Percentiles rank a stretch among this genome's conserved stretches.
Conservation (phyloP, 2,329 filamentous ascomycete species). For the Penicillium sp. region DNA sequence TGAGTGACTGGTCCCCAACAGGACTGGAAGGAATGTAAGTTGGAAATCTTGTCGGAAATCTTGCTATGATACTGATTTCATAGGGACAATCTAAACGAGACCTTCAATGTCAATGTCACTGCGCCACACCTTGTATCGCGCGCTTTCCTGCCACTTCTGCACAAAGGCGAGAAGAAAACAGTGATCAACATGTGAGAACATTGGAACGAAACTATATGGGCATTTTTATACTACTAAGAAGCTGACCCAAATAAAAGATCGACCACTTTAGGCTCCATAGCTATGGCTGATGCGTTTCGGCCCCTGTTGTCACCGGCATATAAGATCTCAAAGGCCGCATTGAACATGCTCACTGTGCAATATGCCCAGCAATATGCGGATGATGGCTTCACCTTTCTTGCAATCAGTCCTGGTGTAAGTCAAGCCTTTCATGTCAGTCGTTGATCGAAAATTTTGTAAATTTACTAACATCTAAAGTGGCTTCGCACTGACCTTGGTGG, state of each 20-base stretch:
- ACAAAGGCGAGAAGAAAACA: constrained; percentile 43
- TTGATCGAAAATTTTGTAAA: not conserved
- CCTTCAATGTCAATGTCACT: constrained; percentile 46
- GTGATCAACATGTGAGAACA: constrained; percentile 47
- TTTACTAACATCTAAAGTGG: constrained; percentile 39
- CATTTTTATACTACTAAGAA: not conserved
- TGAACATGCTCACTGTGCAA: constrained; percentile 50
- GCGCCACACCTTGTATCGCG: constrained; percentile 43
- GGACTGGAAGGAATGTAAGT: constrained; percentile 30
- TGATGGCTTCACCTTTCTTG: constrained; percentile 47
- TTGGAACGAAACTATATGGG: not conserved
- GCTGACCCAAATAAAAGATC: constrained; percentile 31
- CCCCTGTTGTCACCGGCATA: constrained; percentile 36
- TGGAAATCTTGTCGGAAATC: not conserved
- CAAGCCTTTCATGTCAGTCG: not conserved
- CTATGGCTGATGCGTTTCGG: constrained; percentile 33
- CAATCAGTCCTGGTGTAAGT: constrained; percentile 50
- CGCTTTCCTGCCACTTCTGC: constrained; percentile 42
- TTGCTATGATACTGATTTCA: not conserved
- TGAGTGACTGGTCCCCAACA: constrained; percentile 19
- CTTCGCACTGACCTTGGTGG: constrained; percentile 48
- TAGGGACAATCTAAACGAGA: constrained; percentile 40
- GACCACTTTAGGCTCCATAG: constrained; percentile 47
- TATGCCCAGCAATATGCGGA: constrained; percentile 31
- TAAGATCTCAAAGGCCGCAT: constrained; percentile 51